Evolutionary conservation across 805 yeast genomes (phyloP).

Genomic region (Candida koratica): DNA sequence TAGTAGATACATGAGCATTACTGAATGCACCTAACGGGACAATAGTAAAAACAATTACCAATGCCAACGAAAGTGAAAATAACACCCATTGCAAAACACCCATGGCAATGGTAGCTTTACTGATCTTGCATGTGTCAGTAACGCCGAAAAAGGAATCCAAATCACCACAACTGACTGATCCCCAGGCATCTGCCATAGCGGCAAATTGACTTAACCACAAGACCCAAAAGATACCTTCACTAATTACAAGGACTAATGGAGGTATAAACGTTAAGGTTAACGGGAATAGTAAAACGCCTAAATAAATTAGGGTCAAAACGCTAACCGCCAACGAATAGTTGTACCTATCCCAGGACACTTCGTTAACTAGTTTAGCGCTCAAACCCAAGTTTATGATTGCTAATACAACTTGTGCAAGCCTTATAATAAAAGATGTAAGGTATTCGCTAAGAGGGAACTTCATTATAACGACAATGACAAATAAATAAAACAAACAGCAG

Average conservation of each 20-base stretch:
- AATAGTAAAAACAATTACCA: slow-evolving; percentile 16
- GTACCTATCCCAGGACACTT: slow-evolving; percentile 9
- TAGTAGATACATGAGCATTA: slow-evolving; percentile 1
- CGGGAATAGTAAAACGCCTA: slow-evolving; percentile 11
- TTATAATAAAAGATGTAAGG: slow-evolving; percentile 9
- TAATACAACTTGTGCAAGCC: slow-evolving; percentile 17
- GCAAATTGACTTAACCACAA: slow-evolving; percentile 25
- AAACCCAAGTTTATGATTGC: slow-evolving; percentile 17
- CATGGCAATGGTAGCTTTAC: slow-evolving; percentile 22
- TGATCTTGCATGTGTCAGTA: slow-evolving; percentile 16
- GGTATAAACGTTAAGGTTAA: slow-evolving; percentile 12
- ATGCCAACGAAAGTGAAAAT: slow-evolving; percentile 17
- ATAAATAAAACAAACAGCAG: background rate
- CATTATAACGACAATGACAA: background rate
- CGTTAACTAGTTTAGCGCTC: slow-evolving; percentile 14
- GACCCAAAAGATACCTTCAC: slow-evolving; percentile 17
- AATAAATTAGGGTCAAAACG: slow-evolving; percentile 13
- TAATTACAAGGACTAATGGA: slow-evolving; percentile 12
- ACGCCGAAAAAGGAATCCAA: slow-evolving; percentile 1
- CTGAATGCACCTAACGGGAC: slow-evolving; percentile 14
- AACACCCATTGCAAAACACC: slow-evolving; percentile 21
- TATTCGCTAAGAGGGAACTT: slow-evolving; percentile 4
- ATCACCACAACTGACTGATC: slow-evolving; percentile 12
- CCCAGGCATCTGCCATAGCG: slow-evolving; percentile 18
- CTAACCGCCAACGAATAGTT: slow-evolving; percentile 14